These are phyloP conservation scores for Lanmaoa pseudosensibilis DNA, from an alignment of 768 basidiomycete species.

Conservation along the genomic window DNA sequence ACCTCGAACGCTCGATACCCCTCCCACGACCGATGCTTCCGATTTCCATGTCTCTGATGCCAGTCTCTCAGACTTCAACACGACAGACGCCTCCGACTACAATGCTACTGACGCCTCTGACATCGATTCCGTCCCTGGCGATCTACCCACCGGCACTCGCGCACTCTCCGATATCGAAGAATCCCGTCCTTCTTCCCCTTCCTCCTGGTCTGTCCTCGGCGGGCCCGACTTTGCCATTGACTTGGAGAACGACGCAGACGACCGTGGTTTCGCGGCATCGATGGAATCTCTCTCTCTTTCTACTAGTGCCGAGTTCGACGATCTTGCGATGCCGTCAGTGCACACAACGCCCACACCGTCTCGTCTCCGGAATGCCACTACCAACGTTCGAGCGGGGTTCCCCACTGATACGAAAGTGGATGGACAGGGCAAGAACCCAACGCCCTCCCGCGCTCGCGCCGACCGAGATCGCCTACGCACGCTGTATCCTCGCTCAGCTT, in stretches of 20 bases:
- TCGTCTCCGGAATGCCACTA: background rate
- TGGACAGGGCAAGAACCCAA: background rate
- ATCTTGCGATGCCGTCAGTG: constrained; percentile 12
- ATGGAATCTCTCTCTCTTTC: constrained; percentile 38
- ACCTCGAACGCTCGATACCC: constrained; percentile 55
- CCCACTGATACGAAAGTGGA: background rate
- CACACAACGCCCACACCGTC: constrained; percentile 8
- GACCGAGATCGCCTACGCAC: constrained; percentile 31
- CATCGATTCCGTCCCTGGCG: constrained; percentile 19
- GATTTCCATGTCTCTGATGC: constrained; percentile 52
- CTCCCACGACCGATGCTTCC: constrained; percentile 68
- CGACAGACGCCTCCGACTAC: constrained; percentile 22
- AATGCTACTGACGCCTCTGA: constrained; percentile 23
- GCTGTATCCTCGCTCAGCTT: constrained; percentile 41
- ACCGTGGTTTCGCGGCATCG: constrained; percentile 33
- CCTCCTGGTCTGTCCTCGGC: constrained; percentile 41
- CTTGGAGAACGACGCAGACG: constrained; percentile 30
- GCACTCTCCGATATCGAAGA: constrained; percentile 29
- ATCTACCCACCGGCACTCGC: constrained; percentile 9
- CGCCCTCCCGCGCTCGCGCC: constrained; percentile 22
- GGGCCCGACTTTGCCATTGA: constrained; percentile 34
- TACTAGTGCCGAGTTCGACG: constrained; percentile 20
- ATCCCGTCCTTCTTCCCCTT: constrained; percentile 30
- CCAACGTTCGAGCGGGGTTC: background rate
- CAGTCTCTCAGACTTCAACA: constrained; percentile 38